Evolutionary conservation across 495 filamentous ascomycete genomes (phyloP).

Genomic region (Penicillium atrosanguineum): DNA sequence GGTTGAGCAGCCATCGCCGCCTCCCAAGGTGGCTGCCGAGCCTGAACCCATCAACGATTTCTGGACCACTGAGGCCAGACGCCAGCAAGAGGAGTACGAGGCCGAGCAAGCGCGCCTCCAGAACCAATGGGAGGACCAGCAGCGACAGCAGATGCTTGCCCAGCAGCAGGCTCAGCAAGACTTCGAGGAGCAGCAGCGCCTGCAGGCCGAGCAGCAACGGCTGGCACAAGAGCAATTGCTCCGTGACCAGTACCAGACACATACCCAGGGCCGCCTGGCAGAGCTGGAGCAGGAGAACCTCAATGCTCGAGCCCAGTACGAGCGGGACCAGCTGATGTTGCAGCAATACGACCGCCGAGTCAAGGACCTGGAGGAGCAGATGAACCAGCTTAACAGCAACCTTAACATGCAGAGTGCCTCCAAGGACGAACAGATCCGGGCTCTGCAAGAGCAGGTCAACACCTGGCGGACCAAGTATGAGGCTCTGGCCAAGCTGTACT

Average conservation of each 20-base stretch:
- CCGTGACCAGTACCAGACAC: conserved; percentile 81
- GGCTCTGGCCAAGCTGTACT: conserved; percentile 92
- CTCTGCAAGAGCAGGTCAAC: conserved; percentile 91
- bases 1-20: conserved; percentile 56
- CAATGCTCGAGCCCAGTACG: conserved; percentile 90
- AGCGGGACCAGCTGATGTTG: conserved; percentile 93
- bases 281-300: conserved; percentile 94
- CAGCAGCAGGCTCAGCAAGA: conserved; percentile 82
- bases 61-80: conserved; percentile 88
- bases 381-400: conserved; percentile 76
- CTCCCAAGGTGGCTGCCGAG: conserved; percentile 65
- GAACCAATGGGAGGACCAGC: conserved; percentile 71
- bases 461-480: conserved; percentile 98
- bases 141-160: conserved; percentile 76
- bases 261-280: conserved; percentile 89
- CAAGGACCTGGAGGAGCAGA: conserved; percentile 87
- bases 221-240: conserved; percentile 86
- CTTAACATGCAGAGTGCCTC: conserved; percentile 80
- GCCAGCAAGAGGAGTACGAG: conserved; percentile 91
- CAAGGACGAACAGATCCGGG: conserved; percentile 90
- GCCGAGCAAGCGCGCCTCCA: conserved; percentile 87
- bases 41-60: conserved; percentile 97
- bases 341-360: conserved; percentile 94
- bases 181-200: conserved; percentile 91
- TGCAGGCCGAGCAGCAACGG: conserved; percentile 83